Evolutionary conservation across 495 filamentous ascomycete species (phyloP), one percentile per base, ranked within the genome.

Genomic region (Neurospora cerealis): DNA sequence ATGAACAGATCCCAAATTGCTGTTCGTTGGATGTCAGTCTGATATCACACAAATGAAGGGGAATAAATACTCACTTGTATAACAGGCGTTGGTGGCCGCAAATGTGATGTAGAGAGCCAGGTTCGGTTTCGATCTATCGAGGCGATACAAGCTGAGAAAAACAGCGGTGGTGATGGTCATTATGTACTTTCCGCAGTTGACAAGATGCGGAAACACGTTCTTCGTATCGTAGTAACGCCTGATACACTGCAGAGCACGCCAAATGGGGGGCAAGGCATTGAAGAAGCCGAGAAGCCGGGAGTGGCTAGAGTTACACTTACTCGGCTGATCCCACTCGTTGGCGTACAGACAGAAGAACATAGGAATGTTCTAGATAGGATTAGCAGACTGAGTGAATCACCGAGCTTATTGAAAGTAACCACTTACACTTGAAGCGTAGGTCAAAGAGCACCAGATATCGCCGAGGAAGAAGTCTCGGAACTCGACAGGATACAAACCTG

Each of bases 391-490:
- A 66, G 28, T 9, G 17, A 9, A 7, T 66, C 6, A 32, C 37
- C 36, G 41, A 40, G 41, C 46, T 44, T 0, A 36, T 36, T 69
- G 15, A 38, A n/a, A 32, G 71, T 5, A 21, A 34, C 2, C 7
- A 89, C 93, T 85, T 87, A 97, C 93, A 34, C 93, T 91, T 79
- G 93, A 92, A 38, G 91, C 86, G 81, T 99, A 98, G 9, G 94
- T 96, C 71, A 94, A 88, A 6, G 96, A 98, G 80, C 96, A 98
- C 79, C 93, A 97, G 87, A 98, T 98, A 79, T 99, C 96, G 19
- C 96, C 96, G 0, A 98, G 86, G 81, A 97, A 99, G 83, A 99
- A 98, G 80, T 99, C 96, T 73, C 94, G 89, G 79, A 98, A 99
- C 80, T 98, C 96, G 24, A 99, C 96, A 11, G 92, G 94, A 80